Evolutionary conservation across 176 grass and related monocot genomes (phyloP), one percentile per base, ranked within the genome.

Genomic region (Cocos nucifera): DNA sequence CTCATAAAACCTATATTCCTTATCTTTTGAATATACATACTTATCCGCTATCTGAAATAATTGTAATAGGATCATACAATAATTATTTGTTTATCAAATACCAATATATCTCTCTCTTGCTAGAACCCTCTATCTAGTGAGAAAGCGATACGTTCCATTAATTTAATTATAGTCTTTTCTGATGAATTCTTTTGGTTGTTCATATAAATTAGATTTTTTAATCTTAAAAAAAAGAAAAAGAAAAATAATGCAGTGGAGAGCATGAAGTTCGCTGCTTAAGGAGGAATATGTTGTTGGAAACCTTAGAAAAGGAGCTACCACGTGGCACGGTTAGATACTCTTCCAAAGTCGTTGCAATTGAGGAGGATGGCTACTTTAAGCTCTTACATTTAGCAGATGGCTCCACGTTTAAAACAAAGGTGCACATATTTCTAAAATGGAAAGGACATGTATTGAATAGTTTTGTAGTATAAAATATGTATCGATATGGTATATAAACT

Each of bases 251-350:
- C 50, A 95, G 85, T 6, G 86, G 69, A 0, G 72, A 81, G 14
- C 71, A 79, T 58, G 92, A 97, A 49, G 52, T 78, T 29, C 56
- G 81, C 3, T 78, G 83, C 58, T 72, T 88, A 29, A 75, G 55
- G 69, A 80, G 92, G 4, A 79, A 85, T 61, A 22, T 82, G 16
- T 32, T 96, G 27, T 22, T 88, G 10, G 75, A 80, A 56, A 65
- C 65, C 17, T 72, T 90, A 29, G 79, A 67, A 17, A 69, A 64
- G 5, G 75, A 90, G 75, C 64, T 95, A 18, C 92, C 87, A 4
- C 4, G 5, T 25, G 81, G 56, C 73, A 71, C 75, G 30, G 71
- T 97, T 71, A 85, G 83, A 56, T 97, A 72, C 66, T 97, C 92
- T 62, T 91, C 80, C 29, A 91, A 75, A 69, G 70, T 97, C 15